Evolutionary conservation across 2,329 filamentous ascomycete species (phyloP).

Genomic region (Diaporthe citrichinensis): DNA sequence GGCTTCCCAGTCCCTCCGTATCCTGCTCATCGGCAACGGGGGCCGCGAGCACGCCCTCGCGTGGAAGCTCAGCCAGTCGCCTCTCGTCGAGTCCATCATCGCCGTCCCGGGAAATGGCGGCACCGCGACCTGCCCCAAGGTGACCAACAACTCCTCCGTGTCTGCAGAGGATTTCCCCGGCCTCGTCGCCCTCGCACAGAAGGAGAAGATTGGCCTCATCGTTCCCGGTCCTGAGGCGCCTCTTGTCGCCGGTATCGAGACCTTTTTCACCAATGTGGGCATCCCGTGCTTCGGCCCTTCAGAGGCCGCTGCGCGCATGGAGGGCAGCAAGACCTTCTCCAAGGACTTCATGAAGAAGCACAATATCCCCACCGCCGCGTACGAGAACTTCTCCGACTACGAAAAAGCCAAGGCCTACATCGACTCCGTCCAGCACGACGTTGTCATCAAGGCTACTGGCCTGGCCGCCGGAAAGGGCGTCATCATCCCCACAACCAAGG

Average conservation of each 20-base stretch:
- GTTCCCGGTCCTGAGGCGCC: slow-evolving; percentile 94
- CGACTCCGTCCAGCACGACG: slow-evolving; percentile 76
- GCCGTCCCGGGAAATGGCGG: slow-evolving; percentile 88
- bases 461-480: slow-evolving; percentile 96
- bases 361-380: slow-evolving; percentile 90
- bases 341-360: slow-evolving; percentile 98
- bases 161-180: slow-evolving; percentile 82
- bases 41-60: slow-evolving; percentile 95
- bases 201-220: slow-evolving; percentile 83
- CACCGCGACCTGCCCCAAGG: slow-evolving; percentile 79
- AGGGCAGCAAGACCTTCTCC: slow-evolving; percentile 96
- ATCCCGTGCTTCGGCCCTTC: slow-evolving; percentile 90
- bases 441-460: slow-evolving; percentile 95
- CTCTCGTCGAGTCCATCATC: slow-evolving; percentile 81
- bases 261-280: slow-evolving; percentile 80
- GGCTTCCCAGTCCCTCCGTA: slow-evolving; percentile 62
- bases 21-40: slow-evolving; percentile 93
- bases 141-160: slow-evolving; percentile 78
- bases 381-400: slow-evolving; percentile 89
- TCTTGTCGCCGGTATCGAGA: slow-evolving; percentile 91
- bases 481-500: slow-evolving; percentile 84
- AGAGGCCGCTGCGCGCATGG: slow-evolving; percentile 87
- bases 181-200: slow-evolving; percentile 81
- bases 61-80: slow-evolving; percentile 92
- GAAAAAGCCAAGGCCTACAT: slow-evolving; percentile 81